phyloP scores from a whole-genome alignment of 2,329 filamentous ascomycete species.

The Talaromyces sp. region DNA sequence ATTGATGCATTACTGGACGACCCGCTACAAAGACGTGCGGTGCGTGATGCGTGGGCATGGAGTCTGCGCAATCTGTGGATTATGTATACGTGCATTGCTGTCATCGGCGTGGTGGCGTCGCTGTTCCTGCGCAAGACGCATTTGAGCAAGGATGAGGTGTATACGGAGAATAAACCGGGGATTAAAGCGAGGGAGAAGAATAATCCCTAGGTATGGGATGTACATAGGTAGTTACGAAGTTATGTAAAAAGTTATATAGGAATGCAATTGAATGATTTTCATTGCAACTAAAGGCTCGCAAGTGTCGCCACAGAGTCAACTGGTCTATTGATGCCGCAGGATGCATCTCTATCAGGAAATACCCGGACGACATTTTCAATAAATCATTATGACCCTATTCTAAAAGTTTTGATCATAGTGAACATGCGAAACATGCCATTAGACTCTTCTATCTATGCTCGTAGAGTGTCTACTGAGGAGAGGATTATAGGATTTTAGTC shows the following conservation, averaged over 20 bases:
- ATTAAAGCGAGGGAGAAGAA: slow-evolving; percentile 19
- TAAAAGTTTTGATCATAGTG: no score
- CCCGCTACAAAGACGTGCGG: slow-evolving; percentile 33
- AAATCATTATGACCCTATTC: no score
- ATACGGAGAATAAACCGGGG: slow-evolving; percentile 49
- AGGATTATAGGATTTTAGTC: no score
- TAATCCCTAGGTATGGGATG: neutral
- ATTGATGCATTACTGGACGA: slow-evolving; percentile 18
- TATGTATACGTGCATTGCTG: slow-evolving; percentile 40
- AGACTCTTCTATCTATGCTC: no score
- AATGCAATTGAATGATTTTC: neutral
- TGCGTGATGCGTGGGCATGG: slow-evolving; percentile 43
- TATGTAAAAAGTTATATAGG: neutral
- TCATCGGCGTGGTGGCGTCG: slow-evolving; percentile 35
- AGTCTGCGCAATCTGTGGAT: slow-evolving; percentile 48
- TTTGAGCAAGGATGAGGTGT: slow-evolving; percentile 40
- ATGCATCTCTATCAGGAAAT: no score
- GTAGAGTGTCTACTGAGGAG: no score
- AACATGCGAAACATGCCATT: no score
- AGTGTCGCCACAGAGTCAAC: no score
- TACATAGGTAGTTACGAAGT: no score
- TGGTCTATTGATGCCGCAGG: no score
- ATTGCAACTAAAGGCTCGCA: no score
- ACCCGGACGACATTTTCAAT: no score
- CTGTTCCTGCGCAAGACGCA: slow-evolving; percentile 39